Evolutionary conservation across 2,329 filamentous ascomycete genomes (phyloP).

Genomic region (Cordyceps farinosa): DNA sequence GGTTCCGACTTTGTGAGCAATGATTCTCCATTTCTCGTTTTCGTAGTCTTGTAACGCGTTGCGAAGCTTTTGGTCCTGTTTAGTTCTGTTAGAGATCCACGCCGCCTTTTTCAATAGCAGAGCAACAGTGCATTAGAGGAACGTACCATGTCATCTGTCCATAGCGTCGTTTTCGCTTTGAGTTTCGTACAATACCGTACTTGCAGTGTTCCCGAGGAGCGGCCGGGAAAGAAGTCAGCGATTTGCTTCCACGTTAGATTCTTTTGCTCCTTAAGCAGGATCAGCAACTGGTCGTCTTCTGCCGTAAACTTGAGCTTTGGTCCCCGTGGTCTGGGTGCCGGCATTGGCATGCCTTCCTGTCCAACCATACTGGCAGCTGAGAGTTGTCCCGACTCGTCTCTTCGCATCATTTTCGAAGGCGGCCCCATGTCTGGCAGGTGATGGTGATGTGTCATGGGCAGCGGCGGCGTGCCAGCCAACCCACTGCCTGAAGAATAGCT

Average conservation of each 20-base stretch:
- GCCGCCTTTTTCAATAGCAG: background rate
- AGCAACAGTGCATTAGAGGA: slow-evolving; percentile 19
- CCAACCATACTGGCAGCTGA: slow-evolving; percentile 81
- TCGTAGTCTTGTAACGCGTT: slow-evolving; percentile 79
- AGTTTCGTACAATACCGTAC: slow-evolving; percentile 94
- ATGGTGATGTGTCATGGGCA: slow-evolving; percentile 58
- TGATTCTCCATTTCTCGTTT: slow-evolving; percentile 88
- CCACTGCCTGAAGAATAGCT: slow-evolving; percentile 40
- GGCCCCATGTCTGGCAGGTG: slow-evolving; percentile 71
- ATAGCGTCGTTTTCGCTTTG: slow-evolving; percentile 88
- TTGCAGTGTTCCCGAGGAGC: slow-evolving; percentile 85
- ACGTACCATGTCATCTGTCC: slow-evolving; percentile 89
- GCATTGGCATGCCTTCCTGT: slow-evolving; percentile 79
- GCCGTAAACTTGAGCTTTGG: slow-evolving; percentile 93
- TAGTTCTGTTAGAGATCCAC: slow-evolving; percentile 6
- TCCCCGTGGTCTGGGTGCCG: slow-evolving; percentile 74
- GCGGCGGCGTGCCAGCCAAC: slow-evolving; percentile 23
- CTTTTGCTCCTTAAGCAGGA: slow-evolving; percentile 91
- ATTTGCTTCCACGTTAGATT: slow-evolving; percentile 97
- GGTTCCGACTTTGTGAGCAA: slow-evolving; percentile 84
- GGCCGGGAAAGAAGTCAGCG: slow-evolving; percentile 88
- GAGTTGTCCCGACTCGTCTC: slow-evolving; percentile 49
- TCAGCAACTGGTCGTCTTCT: slow-evolving; percentile 82
- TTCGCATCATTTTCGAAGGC: slow-evolving; percentile 63
- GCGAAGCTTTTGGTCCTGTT: slow-evolving; percentile 71